Evolutionary conservation across 768 basidiomycete genomes (phyloP).

Genomic region (Pisolithus orientalis): DNA sequence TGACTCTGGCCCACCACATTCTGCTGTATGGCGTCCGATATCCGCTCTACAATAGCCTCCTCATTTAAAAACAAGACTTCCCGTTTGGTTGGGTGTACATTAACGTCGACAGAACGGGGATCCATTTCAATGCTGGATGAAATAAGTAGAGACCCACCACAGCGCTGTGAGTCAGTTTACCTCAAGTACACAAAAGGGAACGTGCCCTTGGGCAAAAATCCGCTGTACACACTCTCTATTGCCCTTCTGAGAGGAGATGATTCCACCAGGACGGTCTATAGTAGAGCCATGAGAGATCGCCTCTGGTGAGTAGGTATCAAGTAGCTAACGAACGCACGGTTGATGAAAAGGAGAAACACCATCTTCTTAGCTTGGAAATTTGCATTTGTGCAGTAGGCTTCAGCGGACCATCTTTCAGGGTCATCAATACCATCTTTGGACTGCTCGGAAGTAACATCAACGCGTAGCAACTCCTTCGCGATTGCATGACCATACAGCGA

Average conservation of each 20-base stretch:
- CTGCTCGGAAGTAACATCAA: slow-evolving; percentile 30
- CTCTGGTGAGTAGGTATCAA: not conserved
- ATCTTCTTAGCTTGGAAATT: slow-evolving; percentile 89
- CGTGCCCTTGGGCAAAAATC: slow-evolving; percentile 82
- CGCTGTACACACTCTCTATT: slow-evolving; percentile 78
- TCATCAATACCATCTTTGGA: slow-evolving; percentile 27
- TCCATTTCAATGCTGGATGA: slow-evolving; percentile 66
- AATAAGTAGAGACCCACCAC: not conserved
- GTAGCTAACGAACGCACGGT: slow-evolving; percentile 50
- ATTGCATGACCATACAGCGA: slow-evolving; percentile 77
- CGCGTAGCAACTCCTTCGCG: slow-evolving; percentile 64
- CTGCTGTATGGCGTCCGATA: slow-evolving; percentile 68
- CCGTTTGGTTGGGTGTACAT: slow-evolving; percentile 96
- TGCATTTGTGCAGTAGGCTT: slow-evolving; percentile 75
- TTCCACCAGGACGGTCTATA: slow-evolving; percentile 85
- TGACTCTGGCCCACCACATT: slow-evolving; percentile 56
- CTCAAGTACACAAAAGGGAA: slow-evolving; percentile 92
- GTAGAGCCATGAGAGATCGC: not conserved
- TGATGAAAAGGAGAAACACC: slow-evolving; percentile 87
- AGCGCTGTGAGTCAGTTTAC: slow-evolving; percentile 32
- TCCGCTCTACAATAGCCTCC: slow-evolving; percentile 72
- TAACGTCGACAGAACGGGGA: slow-evolving; percentile 88
- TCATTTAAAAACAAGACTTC: slow-evolving; percentile 95
- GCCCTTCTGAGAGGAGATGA: slow-evolving; percentile 82
- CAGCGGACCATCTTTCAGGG: slow-evolving; percentile 59